Conservation (phyloP, 768 basidiomycete species). For the Naematelia encephala region DNA sequence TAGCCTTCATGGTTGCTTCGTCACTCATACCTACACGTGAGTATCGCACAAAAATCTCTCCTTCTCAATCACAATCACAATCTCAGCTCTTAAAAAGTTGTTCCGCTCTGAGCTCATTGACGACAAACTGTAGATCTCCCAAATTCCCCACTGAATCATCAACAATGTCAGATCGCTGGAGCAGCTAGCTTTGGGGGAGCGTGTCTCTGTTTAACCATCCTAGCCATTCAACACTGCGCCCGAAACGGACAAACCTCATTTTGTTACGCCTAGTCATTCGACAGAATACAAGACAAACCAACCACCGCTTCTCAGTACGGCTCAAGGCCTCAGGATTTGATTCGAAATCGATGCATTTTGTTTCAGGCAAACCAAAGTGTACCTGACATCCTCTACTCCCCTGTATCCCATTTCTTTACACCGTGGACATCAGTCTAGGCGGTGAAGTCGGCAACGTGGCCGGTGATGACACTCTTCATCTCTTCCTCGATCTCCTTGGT, state of each 20-base stretch:
- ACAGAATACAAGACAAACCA: background rate
- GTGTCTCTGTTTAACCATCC: background rate
- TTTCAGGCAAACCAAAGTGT: background rate
- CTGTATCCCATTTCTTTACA: background rate
- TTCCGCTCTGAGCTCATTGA: no score
- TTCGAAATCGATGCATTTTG: background rate
- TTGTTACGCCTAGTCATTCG: background rate
- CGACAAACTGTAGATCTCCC: background rate
- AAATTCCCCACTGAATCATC: background rate
- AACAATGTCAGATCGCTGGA: background rate
- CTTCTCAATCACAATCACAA: background rate
- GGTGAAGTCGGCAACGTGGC: conserved; percentile 49
- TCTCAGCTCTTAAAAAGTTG: background rate
- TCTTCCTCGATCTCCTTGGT: conserved; percentile 85
- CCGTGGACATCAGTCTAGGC: conserved; percentile 28
- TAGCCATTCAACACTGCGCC: background rate
- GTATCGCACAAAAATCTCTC: background rate
- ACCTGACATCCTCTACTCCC: background rate
- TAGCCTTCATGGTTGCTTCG: background rate
- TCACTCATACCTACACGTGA: background rate
- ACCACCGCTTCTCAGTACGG: no score
- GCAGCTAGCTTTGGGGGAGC: background rate
- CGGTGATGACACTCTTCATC: conserved; percentile 54
- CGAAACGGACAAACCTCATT: background rate
- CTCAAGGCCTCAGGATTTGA: no score